A percentile compares a stretch with the other conserved stretches of the same genome.
Evolutionary conservation across 176 grass and related monocot species (phyloP).

Genomic region (Musa schizocarpa): DNA sequence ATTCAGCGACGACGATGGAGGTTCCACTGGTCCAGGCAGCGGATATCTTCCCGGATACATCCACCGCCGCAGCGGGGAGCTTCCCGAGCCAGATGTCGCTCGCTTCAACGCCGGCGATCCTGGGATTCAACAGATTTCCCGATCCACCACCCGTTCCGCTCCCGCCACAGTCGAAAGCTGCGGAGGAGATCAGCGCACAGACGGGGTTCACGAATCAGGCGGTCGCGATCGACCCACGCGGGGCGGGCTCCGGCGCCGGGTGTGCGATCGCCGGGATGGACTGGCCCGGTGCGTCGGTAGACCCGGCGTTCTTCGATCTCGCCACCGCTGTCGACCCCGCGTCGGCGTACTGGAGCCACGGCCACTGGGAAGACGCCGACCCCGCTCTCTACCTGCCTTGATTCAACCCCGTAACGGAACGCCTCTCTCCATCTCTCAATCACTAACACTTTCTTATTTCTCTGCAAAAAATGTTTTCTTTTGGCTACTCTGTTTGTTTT

Average conservation of each 20-base stretch:
- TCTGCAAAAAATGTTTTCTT: background rate
- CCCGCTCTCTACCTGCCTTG: constrained; percentile 8
- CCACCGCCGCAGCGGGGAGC: background rate
- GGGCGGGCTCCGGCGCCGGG: background rate
- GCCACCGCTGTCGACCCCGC: background rate
- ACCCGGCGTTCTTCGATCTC: background rate
- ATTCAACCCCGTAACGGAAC: background rate
- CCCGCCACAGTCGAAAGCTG: background rate
- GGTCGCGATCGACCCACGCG: background rate
- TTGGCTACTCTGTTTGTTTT: background rate
- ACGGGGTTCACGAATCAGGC: background rate
- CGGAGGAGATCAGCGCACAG: background rate
- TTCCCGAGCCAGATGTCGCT: background rate
- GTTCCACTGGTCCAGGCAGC: background rate
- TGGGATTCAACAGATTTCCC: background rate
- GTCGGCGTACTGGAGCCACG: constrained; percentile 6
- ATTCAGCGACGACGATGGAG: background rate
- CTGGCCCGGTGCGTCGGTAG: background rate
- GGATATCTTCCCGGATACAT: background rate
- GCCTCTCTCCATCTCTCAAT: background rate
- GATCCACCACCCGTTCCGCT: background rate
- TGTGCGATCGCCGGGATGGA: background rate
- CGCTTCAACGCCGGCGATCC: background rate
- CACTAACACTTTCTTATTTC: background rate
- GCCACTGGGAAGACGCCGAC: constrained; percentile 10